Percentiles rank a stretch among this genome's conserved stretches.
Conservation (phyloP, 2,329 filamentous ascomycete species). For the Pseudocercospora vitis region DNA sequence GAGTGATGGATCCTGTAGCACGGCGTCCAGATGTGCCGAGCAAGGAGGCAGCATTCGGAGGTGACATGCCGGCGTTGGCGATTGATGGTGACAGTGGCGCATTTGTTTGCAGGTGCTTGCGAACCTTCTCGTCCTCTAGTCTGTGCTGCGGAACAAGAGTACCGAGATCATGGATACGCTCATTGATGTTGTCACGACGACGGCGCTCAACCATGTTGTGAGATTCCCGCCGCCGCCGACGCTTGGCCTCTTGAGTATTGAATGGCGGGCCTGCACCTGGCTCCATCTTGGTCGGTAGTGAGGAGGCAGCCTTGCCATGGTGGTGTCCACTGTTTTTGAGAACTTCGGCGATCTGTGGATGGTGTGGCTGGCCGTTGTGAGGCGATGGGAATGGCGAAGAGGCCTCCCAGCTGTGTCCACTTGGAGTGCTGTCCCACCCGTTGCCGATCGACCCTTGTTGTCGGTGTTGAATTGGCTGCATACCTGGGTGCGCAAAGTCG, state of each 20-base stretch:
- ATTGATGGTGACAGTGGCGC: constrained; percentile 84
- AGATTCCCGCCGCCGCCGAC: constrained; percentile 84
- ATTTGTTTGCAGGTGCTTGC: constrained; percentile 90
- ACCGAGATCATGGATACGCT: constrained; percentile 94
- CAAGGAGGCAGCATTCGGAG: constrained; percentile 80
- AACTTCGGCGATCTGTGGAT: constrained; percentile 81
- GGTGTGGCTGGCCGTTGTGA: constrained; percentile 60
- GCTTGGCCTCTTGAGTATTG: constrained; percentile 89
- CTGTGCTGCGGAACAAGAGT: constrained; percentile 89
- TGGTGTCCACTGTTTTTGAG: constrained; percentile 77
- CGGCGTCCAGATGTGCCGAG: constrained; percentile 80
- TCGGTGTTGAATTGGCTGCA: constrained; percentile 53
- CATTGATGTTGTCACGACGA: constrained; percentile 96
- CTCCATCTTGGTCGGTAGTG: constrained; percentile 83
- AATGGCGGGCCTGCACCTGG: constrained; percentile 53
- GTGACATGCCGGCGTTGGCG: constrained; percentile 62
- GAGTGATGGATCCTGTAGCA: constrained; percentile 76
- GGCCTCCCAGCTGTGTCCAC: constrained; percentile 71
- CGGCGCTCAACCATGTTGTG: constrained; percentile 96
- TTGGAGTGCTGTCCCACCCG: constrained; percentile 84
- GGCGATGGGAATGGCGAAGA: constrained; percentile 92
- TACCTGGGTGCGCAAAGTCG: constrained; percentile 42
- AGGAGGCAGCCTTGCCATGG: constrained; percentile 47
- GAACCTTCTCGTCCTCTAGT: constrained; percentile 93
- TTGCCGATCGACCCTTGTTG: constrained; percentile 53